phyloP scores from a whole-genome alignment of 305 asterid species.

The Withania somnifera region DNA sequence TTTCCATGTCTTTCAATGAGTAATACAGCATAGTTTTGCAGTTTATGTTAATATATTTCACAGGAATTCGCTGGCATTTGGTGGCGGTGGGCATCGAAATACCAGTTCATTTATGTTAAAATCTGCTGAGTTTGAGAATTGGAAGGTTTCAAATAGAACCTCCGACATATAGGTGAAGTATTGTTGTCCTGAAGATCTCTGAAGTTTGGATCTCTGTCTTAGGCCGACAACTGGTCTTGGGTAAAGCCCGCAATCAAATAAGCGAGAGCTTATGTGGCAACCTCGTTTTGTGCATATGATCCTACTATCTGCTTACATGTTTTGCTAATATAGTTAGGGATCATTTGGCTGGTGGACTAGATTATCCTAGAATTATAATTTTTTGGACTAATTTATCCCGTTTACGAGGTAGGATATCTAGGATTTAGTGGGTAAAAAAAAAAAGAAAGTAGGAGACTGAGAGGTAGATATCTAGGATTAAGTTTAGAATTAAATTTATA shows the following conservation, averaged over 20 bases:
- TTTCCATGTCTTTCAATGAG: neutral
- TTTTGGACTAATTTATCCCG: neutral
- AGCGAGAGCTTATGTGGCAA: neutral
- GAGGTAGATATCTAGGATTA: too few species aligned
- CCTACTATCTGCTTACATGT: neutral
- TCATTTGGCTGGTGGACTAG: neutral
- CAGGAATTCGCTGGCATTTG: slow-evolving; percentile 33
- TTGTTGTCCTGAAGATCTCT: neutral
- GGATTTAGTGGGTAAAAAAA: too few species aligned
- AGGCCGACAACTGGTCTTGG: neutral
- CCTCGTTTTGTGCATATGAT: neutral
- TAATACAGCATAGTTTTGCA: neutral
- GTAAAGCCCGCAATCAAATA: neutral
- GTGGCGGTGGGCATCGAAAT: slow-evolving; percentile 76
- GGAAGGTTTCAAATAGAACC: slow-evolving; percentile 34
- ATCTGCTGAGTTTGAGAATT: slow-evolving; percentile 34
- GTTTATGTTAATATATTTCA: neutral
- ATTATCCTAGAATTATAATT: neutral
- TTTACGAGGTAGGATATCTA: too few species aligned
- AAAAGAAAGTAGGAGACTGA: too few species aligned
- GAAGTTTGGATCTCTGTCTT: neutral
- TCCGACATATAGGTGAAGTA: slow-evolving; percentile 11
- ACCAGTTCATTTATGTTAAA: slow-evolving; percentile 71
- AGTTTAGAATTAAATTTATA: too few species aligned
- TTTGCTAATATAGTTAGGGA: neutral